Evolutionary conservation across 352 stramenopile genomes (phyloP), one percentile per base, ranked within the genome.

Genomic region (Aphanomyces cochlioides): DNA sequence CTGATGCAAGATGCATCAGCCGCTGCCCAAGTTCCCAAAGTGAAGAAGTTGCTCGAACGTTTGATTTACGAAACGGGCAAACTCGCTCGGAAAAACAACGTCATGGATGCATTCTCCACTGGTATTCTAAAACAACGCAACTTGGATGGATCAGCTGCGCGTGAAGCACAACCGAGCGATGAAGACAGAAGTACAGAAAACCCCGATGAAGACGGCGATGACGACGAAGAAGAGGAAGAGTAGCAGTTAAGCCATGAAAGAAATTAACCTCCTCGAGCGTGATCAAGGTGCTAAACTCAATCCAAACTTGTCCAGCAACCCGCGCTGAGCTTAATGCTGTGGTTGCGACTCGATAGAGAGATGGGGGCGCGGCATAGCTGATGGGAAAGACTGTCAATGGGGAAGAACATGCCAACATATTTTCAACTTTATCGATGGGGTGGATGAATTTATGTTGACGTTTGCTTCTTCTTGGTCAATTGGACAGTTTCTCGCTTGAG

Each of bases 391-490:
- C 28, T 28, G 28, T 28, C 28, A 28, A 28, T 2, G 28, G 28
- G 28, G 28, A 28, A 28, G 28, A 28, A 28, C 28, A 28, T 28
- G 28, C 28, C 28, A 28, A 28, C 28, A 28, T 28, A 28, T 28
- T 28, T 28, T 28, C 28, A 28, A 28, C 28, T 28, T 28, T 28
- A 28, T 28, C 28, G 28, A 28, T 28, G 28, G 28, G 2, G 28
- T 28, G 28, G 28, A 28, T 28, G 60, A 15, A 47, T 47, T 66
- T 79, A 90, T 54, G 81, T 92, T 19, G 86, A 96, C 19, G 87
- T 93, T 69, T 97, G 89, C 78, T 97, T 97, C 82, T 97, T 98
- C 88, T 98, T 98, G 45, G 82, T 96, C n/a, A 98, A 80, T 70
- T 96, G 94, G 53, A 96, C 85, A 0, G 90, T 96, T 76, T 98